Evolutionary conservation across 2,329 filamentous ascomycete genomes (phyloP).

Genomic region (Paradendryphiella salina): DNA sequence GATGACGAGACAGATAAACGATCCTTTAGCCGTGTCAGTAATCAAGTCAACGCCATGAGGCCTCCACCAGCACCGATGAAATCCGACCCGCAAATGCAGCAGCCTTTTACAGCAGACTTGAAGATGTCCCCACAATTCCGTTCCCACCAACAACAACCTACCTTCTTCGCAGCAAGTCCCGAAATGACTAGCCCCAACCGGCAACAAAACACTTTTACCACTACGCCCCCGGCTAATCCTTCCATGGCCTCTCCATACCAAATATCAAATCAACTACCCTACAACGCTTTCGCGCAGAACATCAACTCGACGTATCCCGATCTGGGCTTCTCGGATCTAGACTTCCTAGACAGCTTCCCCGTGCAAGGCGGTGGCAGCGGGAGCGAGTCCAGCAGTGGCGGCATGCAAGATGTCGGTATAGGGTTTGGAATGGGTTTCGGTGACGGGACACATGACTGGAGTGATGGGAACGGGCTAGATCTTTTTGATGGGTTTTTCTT

Average conservation of each 20-base stretch:
- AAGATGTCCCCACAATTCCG: slow-evolving; percentile 45
- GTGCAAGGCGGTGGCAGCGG: slow-evolving; percentile 27
- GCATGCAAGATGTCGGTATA: slow-evolving; percentile 63
- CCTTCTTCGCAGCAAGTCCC: slow-evolving; percentile 13
- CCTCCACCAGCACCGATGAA: slow-evolving; percentile 37
- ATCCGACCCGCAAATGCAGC: slow-evolving; percentile 27
- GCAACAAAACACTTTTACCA: slow-evolving; percentile 16
- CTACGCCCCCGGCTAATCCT: slow-evolving; percentile 4
- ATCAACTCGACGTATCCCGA: slow-evolving; percentile 38
- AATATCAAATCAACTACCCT: slow-evolving; percentile 32
- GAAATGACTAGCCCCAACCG: slow-evolving; percentile 25
- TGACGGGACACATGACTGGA: slow-evolving; percentile 62
- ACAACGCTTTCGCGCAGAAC: slow-evolving; percentile 36
- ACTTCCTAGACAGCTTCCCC: slow-evolving; percentile 59
- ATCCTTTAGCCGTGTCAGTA: slow-evolving; percentile 44
- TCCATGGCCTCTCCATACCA: slow-evolving; percentile 35
- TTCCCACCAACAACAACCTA: slow-evolving; percentile 14
- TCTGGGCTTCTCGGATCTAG: slow-evolving; percentile 53
- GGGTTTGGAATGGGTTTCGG: slow-evolving; percentile 55
- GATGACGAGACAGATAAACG: slow-evolving; percentile 47
- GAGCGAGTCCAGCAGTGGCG: slow-evolving; percentile 44
- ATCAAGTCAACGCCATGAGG: slow-evolving; percentile 42
- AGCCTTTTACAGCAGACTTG: slow-evolving; percentile 32
- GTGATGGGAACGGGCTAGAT: slow-evolving; percentile 50
- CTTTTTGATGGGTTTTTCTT: slow-evolving; percentile 66